phyloP scores from a whole-genome alignment of 208 protist genomes.

The Trypanosoma melophagium region DNA sequence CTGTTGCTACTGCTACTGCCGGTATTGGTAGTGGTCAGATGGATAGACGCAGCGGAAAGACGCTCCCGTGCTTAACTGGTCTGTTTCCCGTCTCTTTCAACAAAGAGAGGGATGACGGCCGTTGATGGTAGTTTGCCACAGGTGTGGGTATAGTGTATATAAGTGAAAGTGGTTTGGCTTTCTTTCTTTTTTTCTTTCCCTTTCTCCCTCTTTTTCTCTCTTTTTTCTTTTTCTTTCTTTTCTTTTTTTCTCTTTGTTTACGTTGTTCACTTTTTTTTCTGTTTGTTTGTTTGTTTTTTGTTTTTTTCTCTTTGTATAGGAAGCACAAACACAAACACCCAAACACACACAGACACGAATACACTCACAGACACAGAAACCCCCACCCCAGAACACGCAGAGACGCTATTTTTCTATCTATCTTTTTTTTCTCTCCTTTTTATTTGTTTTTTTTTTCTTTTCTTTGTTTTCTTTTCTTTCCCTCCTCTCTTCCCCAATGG shows the following conservation, averaged over 20 bases:
- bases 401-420: neutral
- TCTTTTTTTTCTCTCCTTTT: conserved; percentile 3
- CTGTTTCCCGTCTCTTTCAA: too few relatives aligned
- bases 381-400: too few relatives aligned
- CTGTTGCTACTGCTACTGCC: too few relatives aligned
- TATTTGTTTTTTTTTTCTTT: conserved; percentile 9
- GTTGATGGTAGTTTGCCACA: too few relatives aligned
- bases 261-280: neutral
- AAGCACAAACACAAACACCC: too few relatives aligned
- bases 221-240: neutral
- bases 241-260: neutral
- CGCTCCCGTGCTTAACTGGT: too few relatives aligned
- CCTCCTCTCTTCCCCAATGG: conserved; percentile 4
- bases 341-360: too few relatives aligned
- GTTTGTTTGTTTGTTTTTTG: neutral
- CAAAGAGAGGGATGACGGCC: too few relatives aligned
- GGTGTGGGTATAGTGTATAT: neutral
- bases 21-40: too few relatives aligned
- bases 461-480: conserved; percentile 20
- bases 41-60: too few relatives aligned
- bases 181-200: neutral
- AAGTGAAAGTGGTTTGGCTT: neutral
- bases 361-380: too few relatives aligned
- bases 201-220: neutral
- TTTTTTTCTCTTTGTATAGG: conserved; percentile 11